Conservation (phyloP, 2,329 filamentous ascomycete genomes). For the Neofusicoccum ribis region DNA sequence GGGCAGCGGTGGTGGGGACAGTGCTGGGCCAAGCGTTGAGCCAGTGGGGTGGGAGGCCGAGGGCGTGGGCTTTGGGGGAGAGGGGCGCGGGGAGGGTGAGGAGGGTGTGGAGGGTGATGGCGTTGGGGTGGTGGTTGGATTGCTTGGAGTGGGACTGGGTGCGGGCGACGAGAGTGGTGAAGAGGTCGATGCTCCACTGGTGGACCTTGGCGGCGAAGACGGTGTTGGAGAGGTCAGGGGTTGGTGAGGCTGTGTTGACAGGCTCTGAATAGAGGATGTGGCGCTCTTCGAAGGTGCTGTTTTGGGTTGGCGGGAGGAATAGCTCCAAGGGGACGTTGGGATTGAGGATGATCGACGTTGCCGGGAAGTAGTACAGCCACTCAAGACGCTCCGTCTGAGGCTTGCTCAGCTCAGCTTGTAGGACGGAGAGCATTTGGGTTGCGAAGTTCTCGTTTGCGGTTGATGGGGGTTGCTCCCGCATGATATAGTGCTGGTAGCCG, state of each 20-base stretch:
- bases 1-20: neutral
- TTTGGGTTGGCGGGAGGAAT: neutral
- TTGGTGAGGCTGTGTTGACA: neutral
- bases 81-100: neutral
- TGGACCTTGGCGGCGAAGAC: neutral
- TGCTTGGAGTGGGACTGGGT: neutral
- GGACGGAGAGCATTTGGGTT: neutral
- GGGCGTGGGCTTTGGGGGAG: neutral
- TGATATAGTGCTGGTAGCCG: constrained; percentile 37
- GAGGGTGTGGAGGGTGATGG: neutral
- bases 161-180: constrained; percentile 4
- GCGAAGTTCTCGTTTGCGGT: neutral
- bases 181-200: constrained; percentile 10
- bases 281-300: neutral
- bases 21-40: neutral
- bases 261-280: neutral
- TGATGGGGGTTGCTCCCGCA: constrained; percentile 19
- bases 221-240: neutral
- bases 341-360: constrained; percentile 1
- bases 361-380: constrained; percentile 5
- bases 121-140: neutral
- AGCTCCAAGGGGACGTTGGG: constrained; percentile 4
- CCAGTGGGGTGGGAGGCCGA: neutral
- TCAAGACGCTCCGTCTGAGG: neutral
- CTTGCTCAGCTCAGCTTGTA: neutral